Evolutionary conservation across 345 rosid species (phyloP).

Genomic region (Noccaea caerulescens): DNA sequence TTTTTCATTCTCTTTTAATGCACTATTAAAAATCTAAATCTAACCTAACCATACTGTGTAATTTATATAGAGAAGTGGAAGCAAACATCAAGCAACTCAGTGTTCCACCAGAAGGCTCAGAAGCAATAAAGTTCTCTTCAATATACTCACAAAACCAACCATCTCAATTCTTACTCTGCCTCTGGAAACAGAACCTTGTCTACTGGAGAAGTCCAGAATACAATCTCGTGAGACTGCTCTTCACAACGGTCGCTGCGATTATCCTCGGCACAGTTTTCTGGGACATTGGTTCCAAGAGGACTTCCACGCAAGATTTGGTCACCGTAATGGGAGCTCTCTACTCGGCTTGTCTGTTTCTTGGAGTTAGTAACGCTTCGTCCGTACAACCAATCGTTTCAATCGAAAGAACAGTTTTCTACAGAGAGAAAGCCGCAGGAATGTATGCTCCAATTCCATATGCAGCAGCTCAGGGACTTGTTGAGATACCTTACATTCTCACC

Average conservation of each 20-base stretch:
- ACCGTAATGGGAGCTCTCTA: conserved; percentile 89
- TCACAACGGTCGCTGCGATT: conserved; percentile 61
- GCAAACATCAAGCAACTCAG: conserved; percentile 56
- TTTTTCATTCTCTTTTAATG: not conserved
- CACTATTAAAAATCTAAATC: not conserved
- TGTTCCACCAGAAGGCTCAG: conserved; percentile 67
- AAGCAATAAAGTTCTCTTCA: conserved; percentile 61
- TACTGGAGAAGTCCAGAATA: conserved; percentile 96
- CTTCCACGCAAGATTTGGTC: conserved; percentile 58
- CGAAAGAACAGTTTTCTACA: conserved; percentile 86
- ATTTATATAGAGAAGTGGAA: conserved; percentile 67
- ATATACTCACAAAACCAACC: conserved; percentile 54
- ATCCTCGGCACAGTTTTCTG: conserved; percentile 82
- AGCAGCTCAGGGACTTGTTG: conserved; percentile 90
- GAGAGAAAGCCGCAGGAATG: conserved; percentile 95
- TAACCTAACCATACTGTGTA: conserved; percentile 10
- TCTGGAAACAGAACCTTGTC: conserved; percentile 86
- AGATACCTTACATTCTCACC: conserved; percentile 72
- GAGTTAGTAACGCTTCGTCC: conserved; percentile 82
- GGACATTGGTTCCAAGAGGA: conserved; percentile 70
- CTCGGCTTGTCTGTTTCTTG: conserved; percentile 79
- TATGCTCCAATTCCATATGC: conserved; percentile 79
- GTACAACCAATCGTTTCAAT: conserved; percentile 90
- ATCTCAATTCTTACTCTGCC: conserved; percentile 66
- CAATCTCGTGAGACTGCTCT: conserved; percentile 68